Base-by-base conservation (phyloP, 192 early-diverging fungal species). In the Haplosporangium gracile region DNA sequence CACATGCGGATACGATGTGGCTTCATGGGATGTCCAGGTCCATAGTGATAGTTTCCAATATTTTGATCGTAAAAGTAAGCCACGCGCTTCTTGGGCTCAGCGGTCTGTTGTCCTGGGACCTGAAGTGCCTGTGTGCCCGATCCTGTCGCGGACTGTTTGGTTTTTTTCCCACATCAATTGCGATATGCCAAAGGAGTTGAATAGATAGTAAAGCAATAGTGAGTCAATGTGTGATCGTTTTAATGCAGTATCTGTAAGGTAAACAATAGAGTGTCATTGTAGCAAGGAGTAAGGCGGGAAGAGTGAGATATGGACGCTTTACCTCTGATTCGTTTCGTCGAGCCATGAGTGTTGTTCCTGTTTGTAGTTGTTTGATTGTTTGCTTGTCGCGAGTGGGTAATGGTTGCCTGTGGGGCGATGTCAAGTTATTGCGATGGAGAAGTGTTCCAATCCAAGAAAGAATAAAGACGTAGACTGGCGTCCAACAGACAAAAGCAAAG, bases 11-110 rank as follows among this genome's bases (percentile, higher is more conserved):
- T 95, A 79, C 98, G 92, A 38, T 96, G 94, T n/a, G 98, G 98
- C 86, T 99, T 99, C 98, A 99, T 99, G 22, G 96, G 96, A 85
- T 99, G 98, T 49, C 96, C 96, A 83, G 90, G 88, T 51, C 95
- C 95, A 91, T 95, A 96, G 78, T 94, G 93, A 89, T 93, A 97
- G 82, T 93, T 89, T 20, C 93, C 93, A 55, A 95, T 87, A 20
- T 80, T 79, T 49, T 90, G 88, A 76, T 93, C 92, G 72, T 93
- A 93, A 79, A 93, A 93, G 77, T 93, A 93, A 49, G 91, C 89
- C n/a, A 93, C 90, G 70, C 91, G 78, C 79, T 86, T 89, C 73
- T 92, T 93, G 36, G 90, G 26, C n/a, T 90, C 90, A 51, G 90
- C 83, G 20, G 90, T 89, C 13, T 80, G 74, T 32, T 85, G 83